A percentile compares a stretch with the other conserved stretches of the same genome.
phyloP scores from a whole-genome alignment of 179 eudicot genomes.

The Patellifolia procumbens region DNA sequence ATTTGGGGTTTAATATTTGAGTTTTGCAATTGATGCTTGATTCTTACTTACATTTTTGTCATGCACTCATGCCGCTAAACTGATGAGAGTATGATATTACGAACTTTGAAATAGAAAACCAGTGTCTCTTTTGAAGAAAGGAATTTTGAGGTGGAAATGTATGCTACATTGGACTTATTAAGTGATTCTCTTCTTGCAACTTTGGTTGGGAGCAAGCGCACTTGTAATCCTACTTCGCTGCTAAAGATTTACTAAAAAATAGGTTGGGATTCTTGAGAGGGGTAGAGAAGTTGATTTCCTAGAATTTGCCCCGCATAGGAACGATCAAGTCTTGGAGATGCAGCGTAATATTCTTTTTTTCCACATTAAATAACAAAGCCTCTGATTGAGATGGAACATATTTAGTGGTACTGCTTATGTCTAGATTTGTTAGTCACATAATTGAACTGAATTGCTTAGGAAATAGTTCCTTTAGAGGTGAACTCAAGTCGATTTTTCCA shows the following conservation, averaged over 20 bases:
- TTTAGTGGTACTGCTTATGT: neutral
- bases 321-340: neutral
- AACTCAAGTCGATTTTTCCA: too few species aligned
- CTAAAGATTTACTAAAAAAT: neutral
- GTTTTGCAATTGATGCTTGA: neutral
- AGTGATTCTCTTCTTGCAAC: neutral
- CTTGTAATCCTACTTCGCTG: neutral
- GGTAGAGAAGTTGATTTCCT: neutral
- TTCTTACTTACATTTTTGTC: neutral
- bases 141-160: neutral
- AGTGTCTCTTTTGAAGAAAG: neutral
- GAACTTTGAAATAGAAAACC: neutral
- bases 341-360: neutral
- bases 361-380: neutral
- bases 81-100: neutral
- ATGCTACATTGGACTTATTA: neutral
- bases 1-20: neutral
- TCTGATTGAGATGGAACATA: neutral
- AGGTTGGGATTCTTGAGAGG: neutral
- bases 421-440: neutral
- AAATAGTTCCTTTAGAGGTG: too few species aligned
- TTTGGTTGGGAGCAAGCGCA: neutral
- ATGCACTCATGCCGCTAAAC: neutral
- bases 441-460: neutral
- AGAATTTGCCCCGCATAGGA: neutral